These are phyloP conservation scores for Telopea speciosissima DNA, from an alignment of 177 flowering plant species.

Conservation along the genomic window DNA sequence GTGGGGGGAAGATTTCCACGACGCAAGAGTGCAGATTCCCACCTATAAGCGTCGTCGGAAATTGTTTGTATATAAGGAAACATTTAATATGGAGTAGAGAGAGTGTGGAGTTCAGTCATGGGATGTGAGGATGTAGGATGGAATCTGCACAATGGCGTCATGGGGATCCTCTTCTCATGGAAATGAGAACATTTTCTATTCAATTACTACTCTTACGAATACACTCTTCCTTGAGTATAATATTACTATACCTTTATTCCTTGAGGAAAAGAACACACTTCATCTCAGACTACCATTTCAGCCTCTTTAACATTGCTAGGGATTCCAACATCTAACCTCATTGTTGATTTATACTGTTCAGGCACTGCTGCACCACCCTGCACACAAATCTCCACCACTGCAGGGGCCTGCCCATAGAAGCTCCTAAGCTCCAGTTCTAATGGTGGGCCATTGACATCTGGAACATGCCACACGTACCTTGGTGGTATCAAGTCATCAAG, in stretches of 20 bases:
- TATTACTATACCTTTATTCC: too few relatives aligned
- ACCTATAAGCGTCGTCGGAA: too few relatives aligned
- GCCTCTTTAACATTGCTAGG: constrained; percentile 66
- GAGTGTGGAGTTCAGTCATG: too few relatives aligned
- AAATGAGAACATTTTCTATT: not conserved
- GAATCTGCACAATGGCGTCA: too few relatives aligned
- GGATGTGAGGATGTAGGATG: too few relatives aligned
- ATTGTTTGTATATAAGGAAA: too few relatives aligned
- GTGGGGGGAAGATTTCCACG: too few relatives aligned
- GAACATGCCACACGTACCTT: constrained; percentile 93
- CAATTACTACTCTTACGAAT: too few relatives aligned
- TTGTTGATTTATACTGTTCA: constrained; percentile 74
- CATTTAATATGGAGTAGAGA: too few relatives aligned
- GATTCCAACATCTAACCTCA: constrained; percentile 92
- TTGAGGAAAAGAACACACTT: not conserved
- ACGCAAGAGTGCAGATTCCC: too few relatives aligned
- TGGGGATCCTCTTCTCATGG: too few relatives aligned
- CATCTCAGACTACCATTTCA: constrained; percentile 79
- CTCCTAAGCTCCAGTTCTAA: constrained; percentile 58
- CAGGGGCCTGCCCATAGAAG: constrained; percentile 96
- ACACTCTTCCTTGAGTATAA: too few relatives aligned
- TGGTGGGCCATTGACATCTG: constrained; percentile 62
- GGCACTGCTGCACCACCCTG: constrained; percentile 93
- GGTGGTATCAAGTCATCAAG: constrained; percentile 91
- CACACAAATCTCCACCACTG: constrained; percentile 84